These are phyloP conservation scores for Fusarium sp. DNA, from an alignment of 2,329 filamentous ascomycete genomes.

Conservation along the genomic window DNA sequence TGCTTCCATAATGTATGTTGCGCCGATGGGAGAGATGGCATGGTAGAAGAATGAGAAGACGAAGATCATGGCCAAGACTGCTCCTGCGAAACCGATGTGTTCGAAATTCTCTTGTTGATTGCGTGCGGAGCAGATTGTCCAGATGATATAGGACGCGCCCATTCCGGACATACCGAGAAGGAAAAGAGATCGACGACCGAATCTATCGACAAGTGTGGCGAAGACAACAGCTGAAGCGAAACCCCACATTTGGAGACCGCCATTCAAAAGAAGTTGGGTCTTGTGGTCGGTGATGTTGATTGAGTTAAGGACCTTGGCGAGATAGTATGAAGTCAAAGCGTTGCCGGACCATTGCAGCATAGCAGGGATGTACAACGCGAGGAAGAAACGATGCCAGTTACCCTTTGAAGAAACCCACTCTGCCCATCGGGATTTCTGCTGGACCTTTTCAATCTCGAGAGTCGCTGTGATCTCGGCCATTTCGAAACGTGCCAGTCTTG, in stretches of 20 bases:
- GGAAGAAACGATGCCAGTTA: constrained; percentile 50
- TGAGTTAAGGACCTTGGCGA: constrained; percentile 54
- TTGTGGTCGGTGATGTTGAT: constrained; percentile 52
- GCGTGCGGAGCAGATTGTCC: constrained; percentile 56
- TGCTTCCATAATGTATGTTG: constrained; percentile 61
- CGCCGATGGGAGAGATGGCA: constrained; percentile 55
- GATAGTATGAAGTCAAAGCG: constrained; percentile 54
- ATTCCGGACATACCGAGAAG: constrained; percentile 52
- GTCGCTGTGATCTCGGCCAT: constrained; percentile 42
- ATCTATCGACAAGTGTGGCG: constrained; percentile 54
- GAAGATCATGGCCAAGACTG: constrained; percentile 56
- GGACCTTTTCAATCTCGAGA: constrained; percentile 41
- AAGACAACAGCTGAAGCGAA: constrained; percentile 50
- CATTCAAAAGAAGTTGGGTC: constrained; percentile 51
- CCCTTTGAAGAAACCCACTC: constrained; percentile 42
- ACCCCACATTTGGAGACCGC: constrained; percentile 50
- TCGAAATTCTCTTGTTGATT: constrained; percentile 47
- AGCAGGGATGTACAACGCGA: constrained; percentile 46
- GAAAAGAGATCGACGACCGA: constrained; percentile 57
- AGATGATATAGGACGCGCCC: constrained; percentile 51
- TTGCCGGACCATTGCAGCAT: constrained; percentile 49
- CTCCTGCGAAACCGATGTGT: constrained; percentile 53
- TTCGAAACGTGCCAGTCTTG: constrained; percentile 28
- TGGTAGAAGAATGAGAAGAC: constrained; percentile 43
- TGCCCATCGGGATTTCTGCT: constrained; percentile 38